Conservation (phyloP, 2,329 filamentous ascomycete genomes). For the Alternaria novae-zelandiae region DNA sequence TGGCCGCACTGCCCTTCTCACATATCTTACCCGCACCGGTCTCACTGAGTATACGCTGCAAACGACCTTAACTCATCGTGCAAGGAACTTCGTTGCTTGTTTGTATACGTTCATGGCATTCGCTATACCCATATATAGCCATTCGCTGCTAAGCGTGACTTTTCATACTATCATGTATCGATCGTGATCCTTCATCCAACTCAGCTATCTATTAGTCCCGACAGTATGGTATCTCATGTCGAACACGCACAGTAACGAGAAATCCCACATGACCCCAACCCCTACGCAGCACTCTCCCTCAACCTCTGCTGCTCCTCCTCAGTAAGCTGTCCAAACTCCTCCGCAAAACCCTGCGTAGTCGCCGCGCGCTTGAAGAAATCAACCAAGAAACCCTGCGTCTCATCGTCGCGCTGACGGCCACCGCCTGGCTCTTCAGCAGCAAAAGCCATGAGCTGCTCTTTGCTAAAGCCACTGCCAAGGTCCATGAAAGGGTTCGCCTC, state of each 20-base stretch:
- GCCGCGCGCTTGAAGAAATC: constrained; percentile 75
- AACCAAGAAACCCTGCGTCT: constrained; percentile 83
- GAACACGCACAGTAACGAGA: neutral
- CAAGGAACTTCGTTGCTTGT: neutral
- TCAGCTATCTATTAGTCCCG: neutral
- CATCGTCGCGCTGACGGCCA: constrained; percentile 78
- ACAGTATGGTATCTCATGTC: neutral
- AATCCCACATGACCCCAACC: neutral
- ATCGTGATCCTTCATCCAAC: neutral
- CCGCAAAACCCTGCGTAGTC: constrained; percentile 61
- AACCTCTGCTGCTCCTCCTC: constrained; percentile 62
- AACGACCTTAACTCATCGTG: neutral
- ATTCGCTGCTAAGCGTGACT: neutral
- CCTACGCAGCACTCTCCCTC: constrained; percentile 41
- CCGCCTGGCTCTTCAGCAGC: constrained; percentile 60
- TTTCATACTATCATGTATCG: neutral
- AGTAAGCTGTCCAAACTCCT: constrained; percentile 62
- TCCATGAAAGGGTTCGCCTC: constrained; percentile 75
- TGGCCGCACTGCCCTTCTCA: neutral
- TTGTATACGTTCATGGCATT: neutral
- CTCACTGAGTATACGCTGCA: neutral
- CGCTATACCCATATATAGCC: neutral
- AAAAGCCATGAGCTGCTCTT: constrained; percentile 78
- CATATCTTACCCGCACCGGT: neutral
- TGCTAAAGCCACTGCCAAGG: constrained; percentile 64